Evolutionary conservation across 192 early-diverging fungal species (phyloP).

Genomic region (Podila clonocystis): DNA sequence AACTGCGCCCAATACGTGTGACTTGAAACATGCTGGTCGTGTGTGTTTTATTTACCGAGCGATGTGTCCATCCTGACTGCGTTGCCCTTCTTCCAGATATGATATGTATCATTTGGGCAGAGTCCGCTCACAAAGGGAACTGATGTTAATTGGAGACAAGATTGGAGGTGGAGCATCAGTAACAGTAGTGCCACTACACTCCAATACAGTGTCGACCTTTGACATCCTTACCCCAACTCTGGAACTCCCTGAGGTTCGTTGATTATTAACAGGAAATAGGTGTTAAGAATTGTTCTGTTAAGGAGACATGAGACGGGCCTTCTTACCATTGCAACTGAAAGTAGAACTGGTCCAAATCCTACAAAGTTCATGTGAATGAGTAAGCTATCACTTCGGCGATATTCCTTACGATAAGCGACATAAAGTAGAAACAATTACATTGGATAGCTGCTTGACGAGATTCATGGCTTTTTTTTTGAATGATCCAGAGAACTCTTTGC

Average conservation of each 20-base stretch:
- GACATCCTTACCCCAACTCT: slow-evolving; percentile 42
- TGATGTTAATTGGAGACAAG: not conserved
- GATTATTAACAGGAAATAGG: too few species aligned
- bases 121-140: slow-evolving; percentile 50
- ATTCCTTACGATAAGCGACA: not conserved
- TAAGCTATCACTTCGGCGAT: not conserved
- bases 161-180: not conserved
- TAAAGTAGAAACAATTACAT: not conserved
- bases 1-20: not conserved
- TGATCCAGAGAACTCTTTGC: slow-evolving; percentile 37
- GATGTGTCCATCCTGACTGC: slow-evolving; percentile 52
- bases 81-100: slow-evolving; percentile 53
- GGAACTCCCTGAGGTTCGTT: slow-evolving; percentile 33
- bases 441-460: slow-evolving; percentile 42
- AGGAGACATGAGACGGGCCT: not conserved
- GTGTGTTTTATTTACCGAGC: slow-evolving; percentile 12
- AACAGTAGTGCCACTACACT: too few species aligned
- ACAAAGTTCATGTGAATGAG: not conserved
- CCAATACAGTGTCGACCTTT: too few species aligned
- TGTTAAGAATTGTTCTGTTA: too few species aligned
- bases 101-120: slow-evolving; percentile 50
- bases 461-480: slow-evolving; percentile 47
- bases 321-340: slow-evolving; percentile 49
- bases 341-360: slow-evolving; percentile 51
- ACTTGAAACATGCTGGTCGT: too few species aligned